A percentile compares a stretch with the other conserved stretches of the same genome.
Evolutionary conservation across 768 basidiomycete species (phyloP).

Genomic region (Punctularia strigosozonata): DNA sequence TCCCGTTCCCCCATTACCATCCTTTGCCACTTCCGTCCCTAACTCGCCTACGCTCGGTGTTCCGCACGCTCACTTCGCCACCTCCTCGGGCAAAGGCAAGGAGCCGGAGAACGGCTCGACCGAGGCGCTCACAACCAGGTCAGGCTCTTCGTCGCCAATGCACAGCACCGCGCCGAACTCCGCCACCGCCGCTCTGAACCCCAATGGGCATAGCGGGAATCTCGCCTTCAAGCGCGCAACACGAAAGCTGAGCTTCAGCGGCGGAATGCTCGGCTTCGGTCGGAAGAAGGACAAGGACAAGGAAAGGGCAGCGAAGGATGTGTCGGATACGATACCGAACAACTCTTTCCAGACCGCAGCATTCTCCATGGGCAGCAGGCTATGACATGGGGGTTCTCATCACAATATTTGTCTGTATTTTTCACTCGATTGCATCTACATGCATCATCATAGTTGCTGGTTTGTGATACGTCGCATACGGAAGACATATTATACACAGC

Average conservation of each 20-base stretch:
- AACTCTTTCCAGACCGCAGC: too few species aligned
- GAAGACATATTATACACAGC: too few species aligned
- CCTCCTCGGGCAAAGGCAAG: background rate
- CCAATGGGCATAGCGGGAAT: conserved; percentile 10
- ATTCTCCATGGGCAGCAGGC: too few species aligned
- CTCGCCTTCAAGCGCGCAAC: conserved; percentile 28
- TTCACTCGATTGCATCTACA: too few species aligned
- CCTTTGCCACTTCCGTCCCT: background rate
- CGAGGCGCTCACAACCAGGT: background rate
- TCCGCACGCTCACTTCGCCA: background rate
- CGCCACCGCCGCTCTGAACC: conserved; percentile 12
- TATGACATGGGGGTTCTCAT: too few species aligned
- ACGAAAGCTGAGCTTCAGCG: conserved; percentile 59
- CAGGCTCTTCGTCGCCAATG: background rate
- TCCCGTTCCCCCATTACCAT: background rate
- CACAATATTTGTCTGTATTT: too few species aligned
- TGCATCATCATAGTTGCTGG: too few species aligned
- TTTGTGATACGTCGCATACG: too few species aligned
- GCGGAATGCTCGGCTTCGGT: conserved; percentile 44
- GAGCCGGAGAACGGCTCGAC: background rate
- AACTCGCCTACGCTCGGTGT: background rate
- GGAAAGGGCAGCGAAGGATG: conserved; percentile 28
- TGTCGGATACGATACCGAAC: too few species aligned
- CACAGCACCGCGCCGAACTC: conserved; percentile 1
- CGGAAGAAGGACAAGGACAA: conserved; percentile 41